Base-by-base conservation (phyloP, 2,329 filamentous ascomycete genomes). In the Bipolaris oryzae region DNA sequence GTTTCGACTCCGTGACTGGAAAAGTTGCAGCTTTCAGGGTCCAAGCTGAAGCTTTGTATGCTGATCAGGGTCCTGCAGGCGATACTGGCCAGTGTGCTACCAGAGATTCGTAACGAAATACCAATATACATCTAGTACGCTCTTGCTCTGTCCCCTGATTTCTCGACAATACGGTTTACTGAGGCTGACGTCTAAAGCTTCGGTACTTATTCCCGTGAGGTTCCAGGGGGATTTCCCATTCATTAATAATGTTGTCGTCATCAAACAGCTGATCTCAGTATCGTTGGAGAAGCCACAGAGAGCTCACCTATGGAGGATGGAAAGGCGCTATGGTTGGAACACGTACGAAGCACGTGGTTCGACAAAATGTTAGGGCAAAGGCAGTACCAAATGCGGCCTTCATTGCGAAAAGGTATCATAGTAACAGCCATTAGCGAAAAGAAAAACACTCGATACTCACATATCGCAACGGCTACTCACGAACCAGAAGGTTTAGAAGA, bases 371-470 rank as follows among this genome's bases (percentile, higher is more conserved):
- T 13, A 11, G 15, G 20, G 5, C 2, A 33, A 20, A 16, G 18
- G 31, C 21, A 16, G 6, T 13, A 15, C 2, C 38, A 10, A 10
- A 3, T 7, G 9, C 2, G 21, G 7, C 21, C 7, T 5, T 38
- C 52, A 23, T 37, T 18, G 7, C 50, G 38, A 15, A 45, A 50
- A 1, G 51, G 64, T 7, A 57, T 70, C 4, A 41, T 67, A 7
- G 43, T 70, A 2, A 71, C 68, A 3, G 69, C 68, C 15, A 63
- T 66, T 9, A 71, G 68, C 11, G 69, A 68, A 3, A 62, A 58
- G n/a, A n/a, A n/a, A n/a, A n/a, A n/a, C n/a, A 20, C 61, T 71
- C 5, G 68, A 68, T 3, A 60, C 54, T 2, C 57, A 70, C 10
- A 51, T 70, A 18, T 63, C 71, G 6, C 53, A 65, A 31, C 48